phyloP scores from a whole-genome alignment of 495 filamentous ascomycete species.

The Podospora appendiculata region DNA sequence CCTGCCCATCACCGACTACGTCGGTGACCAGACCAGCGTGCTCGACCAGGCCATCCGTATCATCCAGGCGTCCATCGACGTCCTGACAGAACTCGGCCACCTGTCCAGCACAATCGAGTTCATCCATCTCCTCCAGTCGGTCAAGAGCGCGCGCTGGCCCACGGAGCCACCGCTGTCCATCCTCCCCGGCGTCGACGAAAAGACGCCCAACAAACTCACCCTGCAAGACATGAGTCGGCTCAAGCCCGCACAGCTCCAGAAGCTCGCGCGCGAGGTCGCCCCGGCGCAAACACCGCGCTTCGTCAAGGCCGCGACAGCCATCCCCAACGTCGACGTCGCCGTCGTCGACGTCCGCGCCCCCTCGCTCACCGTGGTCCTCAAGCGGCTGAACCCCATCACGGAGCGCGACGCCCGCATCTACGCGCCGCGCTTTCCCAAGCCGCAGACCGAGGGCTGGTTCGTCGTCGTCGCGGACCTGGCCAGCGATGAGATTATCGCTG shows the following conservation, averaged over 20 bases:
- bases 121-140: slow-evolving; percentile 78
- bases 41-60: slow-evolving; percentile 96
- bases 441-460: slow-evolving; percentile 93
- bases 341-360: slow-evolving; percentile 50
- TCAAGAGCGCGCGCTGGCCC: slow-evolving; percentile 91
- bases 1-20: slow-evolving; percentile 93
- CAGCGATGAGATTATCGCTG: slow-evolving; percentile 68
- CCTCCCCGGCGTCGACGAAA: slow-evolving; percentile 51
- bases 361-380: slow-evolving; percentile 54
- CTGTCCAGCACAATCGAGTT: slow-evolving; percentile 65
- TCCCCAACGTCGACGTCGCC: slow-evolving; percentile 64
- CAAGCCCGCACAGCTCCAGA: slow-evolving; percentile 32
- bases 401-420: slow-evolving; percentile 64
- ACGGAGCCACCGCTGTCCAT: slow-evolving; percentile 71
- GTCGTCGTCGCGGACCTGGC: slow-evolving; percentile 59
- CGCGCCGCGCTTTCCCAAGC: slow-evolving; percentile 85
- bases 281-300: slow-evolving; percentile 32
- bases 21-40: slow-evolving; percentile 78
- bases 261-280: slow-evolving; percentile 31
- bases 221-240: slow-evolving; percentile 26
- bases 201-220: slow-evolving; percentile 26
- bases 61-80: slow-evolving; percentile 83
- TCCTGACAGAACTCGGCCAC: slow-evolving; percentile 85
- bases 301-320: slow-evolving; percentile 46
- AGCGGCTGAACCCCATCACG: slow-evolving; percentile 56